Base-by-base conservation (phyloP, 2,329 filamentous ascomycete genomes). In the Phialocephala sp. region DNA sequence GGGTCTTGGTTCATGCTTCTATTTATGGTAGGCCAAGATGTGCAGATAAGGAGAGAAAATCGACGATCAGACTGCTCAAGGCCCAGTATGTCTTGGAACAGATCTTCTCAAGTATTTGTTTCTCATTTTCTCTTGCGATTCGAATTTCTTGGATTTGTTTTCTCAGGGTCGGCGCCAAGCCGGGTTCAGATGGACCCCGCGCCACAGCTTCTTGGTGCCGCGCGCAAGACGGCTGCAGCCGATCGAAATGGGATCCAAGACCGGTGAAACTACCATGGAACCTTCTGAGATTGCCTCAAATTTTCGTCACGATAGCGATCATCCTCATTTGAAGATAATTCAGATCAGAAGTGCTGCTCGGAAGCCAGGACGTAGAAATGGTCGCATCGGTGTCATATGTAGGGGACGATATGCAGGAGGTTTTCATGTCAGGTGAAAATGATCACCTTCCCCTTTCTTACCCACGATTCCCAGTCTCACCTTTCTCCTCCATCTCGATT, bases 381-480 rank as follows among this genome's bases (percentile, higher is more conserved):
- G 45, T 50, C 41, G 41, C 45, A n/a, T 50, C n/a, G 20, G 45
- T 50, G 6, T 22, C 45, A 20, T 22, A 11, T 24, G n/a, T 50
- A 8, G 45, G 45, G n/a, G 20, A 50, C 12, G 6, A 50, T 24
- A 50, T 50, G 45, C n/a, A 50, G 20, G n/a, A 50, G 45, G 20
- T 15, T 36, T 22, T 81, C 76, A 88, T 68, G 85, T 71, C 18
- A 73, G 63, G 59, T 70, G 89, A 69, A 92, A 92, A 66, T 90
- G 88, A 76, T 92, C 89, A 0, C 74, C 85, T 85, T 87, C 83
- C 0, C 85, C 86, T n/a, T 87, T 79, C 66, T 83, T 83, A 18
- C 84, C 84, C n/a, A 82, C 80, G 45, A 82, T 79, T 0, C 86
- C 85, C 66, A 81, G 71, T 68, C 82, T 79, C 41, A 87, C 76